phyloP scores from a whole-genome alignment of 2,329 filamentous ascomycete species.

The Aspergillus aculeatus region DNA sequence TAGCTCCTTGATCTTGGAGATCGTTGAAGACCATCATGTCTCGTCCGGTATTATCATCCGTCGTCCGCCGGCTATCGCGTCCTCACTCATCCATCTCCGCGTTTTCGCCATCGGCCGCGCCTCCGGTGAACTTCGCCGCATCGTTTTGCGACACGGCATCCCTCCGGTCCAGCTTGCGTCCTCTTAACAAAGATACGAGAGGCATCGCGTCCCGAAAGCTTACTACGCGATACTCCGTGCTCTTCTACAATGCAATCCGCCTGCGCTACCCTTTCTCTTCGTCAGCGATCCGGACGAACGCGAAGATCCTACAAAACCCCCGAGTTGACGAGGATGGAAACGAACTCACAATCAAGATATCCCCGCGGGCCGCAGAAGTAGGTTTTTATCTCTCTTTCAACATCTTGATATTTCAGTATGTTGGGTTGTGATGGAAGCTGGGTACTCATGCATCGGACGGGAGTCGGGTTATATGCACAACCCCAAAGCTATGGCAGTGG shows the following conservation, averaged over 20 bases:
- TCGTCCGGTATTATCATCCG: slow-evolving; percentile 26
- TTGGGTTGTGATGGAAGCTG: slow-evolving; percentile 4
- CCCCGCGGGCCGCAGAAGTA: slow-evolving; percentile 76
- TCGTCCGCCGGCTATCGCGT: slow-evolving; percentile 26
- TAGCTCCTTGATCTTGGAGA: not conserved
- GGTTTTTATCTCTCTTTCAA: slow-evolving; percentile 22
- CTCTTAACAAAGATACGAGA: not conserved
- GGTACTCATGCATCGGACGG: not conserved
- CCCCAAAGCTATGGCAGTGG: not conserved
- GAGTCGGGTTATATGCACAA: not conserved
- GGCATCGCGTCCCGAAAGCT: not conserved
- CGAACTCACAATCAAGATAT: slow-evolving; percentile 81
- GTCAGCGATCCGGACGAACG: slow-evolving; percentile 34
- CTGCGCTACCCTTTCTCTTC: slow-evolving; percentile 36
- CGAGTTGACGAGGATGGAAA: slow-evolving; percentile 78
- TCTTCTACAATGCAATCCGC: slow-evolving; percentile 7
- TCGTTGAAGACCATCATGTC: slow-evolving; percentile 26
- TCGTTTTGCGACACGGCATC: slow-evolving; percentile 25
- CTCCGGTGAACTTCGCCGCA: slow-evolving; percentile 29
- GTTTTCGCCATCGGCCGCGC: slow-evolving; percentile 25
- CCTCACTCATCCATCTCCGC: slow-evolving; percentile 14
- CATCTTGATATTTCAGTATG: not conserved
- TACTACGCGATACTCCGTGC: not conserved
- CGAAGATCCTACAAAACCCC: slow-evolving; percentile 62
- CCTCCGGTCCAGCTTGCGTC: slow-evolving; percentile 15